Conservation (phyloP, 768 basidiomycete genomes). For the Amanita thiersii region DNA sequence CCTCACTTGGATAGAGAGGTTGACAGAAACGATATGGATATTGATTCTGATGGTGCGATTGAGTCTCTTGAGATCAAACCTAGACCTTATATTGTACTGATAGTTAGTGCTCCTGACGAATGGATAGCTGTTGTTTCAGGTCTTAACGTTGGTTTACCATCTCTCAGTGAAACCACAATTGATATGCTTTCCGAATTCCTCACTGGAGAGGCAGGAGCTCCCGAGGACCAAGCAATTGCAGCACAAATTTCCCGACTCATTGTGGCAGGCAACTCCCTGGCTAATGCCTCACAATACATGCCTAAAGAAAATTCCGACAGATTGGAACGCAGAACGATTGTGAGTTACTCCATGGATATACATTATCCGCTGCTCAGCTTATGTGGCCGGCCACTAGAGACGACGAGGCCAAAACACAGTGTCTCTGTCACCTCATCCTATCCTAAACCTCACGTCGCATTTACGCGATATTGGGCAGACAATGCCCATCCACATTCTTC, state of each 20-base stretch:
- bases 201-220: conserved; percentile 71
- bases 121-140: conserved; percentile 89
- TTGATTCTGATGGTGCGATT: conserved; percentile 67
- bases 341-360: conserved; percentile 23
- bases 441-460: conserved; percentile 55
- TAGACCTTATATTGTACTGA: conserved; percentile 4
- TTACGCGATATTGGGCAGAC: conserved; percentile 69
- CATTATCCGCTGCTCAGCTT: background rate
- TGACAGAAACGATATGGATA: conserved; percentile 25
- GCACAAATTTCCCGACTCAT: conserved; percentile 78
- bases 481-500: conserved; percentile 82
- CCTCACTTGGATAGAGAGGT: conserved; percentile 37
- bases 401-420: conserved; percentile 58
- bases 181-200: conserved; percentile 91
- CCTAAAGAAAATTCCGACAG: conserved; percentile 22
- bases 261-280: conserved; percentile 85
- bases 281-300: conserved; percentile 30
- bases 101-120: conserved; percentile 31
- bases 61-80: conserved; percentile 7
- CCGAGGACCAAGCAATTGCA: conserved; percentile 54
- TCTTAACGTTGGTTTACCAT: conserved; percentile 62
- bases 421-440: conserved; percentile 71
- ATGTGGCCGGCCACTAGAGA: conserved; percentile 32
- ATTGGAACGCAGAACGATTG: conserved; percentile 49
- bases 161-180: conserved; percentile 59